A percentile compares a stretch with the other conserved stretches of the same genome.
These are phyloP conservation scores for Verticillium zaregamsianum DNA, from an alignment of 2,329 filamentous ascomycete species.

Conservation along the genomic window DNA sequence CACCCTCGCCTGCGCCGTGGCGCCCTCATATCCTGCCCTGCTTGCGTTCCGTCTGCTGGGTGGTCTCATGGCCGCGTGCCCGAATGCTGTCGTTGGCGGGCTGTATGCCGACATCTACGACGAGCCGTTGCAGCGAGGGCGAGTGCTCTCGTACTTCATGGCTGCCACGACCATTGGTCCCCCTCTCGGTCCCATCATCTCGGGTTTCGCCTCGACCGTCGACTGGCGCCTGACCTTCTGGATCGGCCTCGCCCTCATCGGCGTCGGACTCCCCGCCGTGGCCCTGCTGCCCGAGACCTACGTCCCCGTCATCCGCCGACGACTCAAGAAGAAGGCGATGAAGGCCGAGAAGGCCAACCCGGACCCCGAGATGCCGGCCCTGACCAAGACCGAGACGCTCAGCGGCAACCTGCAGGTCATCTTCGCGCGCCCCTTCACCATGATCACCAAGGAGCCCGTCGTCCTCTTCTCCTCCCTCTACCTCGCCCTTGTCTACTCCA, in stretches of 20 bases:
- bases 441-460: constrained; percentile 69
- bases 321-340: constrained; percentile 47
- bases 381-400: constrained; percentile 50
- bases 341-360: neutral
- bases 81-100: constrained; percentile 58
- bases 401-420: constrained; percentile 56
- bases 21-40: constrained; percentile 47
- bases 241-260: constrained; percentile 67
- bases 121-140: constrained; percentile 49
- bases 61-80: constrained; percentile 51
- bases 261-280: constrained; percentile 34
- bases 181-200: constrained; percentile 61
- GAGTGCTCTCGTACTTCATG: constrained; percentile 62
- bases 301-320: constrained; percentile 55
- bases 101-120: constrained; percentile 65
- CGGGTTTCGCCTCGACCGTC: constrained; percentile 56
- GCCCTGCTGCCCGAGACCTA: constrained; percentile 58
- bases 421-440: constrained; percentile 65
- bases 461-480: constrained; percentile 68
- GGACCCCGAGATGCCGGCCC: constrained; percentile 43
- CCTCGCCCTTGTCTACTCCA: constrained; percentile 64
- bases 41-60: constrained; percentile 53
- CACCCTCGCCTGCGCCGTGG: constrained; percentile 52
- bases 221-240: constrained; percentile 70
- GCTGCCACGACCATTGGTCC: constrained; percentile 63